Evolutionary conservation across 2,329 filamentous ascomycete genomes (phyloP).

Genomic region (Biscogniauxia mediterranea): DNA sequence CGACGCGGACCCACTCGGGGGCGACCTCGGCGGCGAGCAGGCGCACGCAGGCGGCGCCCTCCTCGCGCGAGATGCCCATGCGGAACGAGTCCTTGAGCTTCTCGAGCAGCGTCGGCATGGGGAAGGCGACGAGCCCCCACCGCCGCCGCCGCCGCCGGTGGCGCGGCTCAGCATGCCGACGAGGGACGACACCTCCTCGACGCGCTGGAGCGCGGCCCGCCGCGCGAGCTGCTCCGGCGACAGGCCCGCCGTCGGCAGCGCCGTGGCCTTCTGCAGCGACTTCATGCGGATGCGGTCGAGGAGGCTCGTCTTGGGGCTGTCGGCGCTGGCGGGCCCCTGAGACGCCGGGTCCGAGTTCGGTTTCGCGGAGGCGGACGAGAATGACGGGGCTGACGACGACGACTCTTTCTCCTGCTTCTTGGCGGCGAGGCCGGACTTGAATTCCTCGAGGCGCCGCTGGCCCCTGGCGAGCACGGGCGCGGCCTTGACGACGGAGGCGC

Average conservation of each 20-base stretch:
- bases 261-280: slow-evolving; percentile 52
- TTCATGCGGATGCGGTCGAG: slow-evolving; percentile 76
- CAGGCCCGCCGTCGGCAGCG: slow-evolving; percentile 42
- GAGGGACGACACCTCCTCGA: slow-evolving; percentile 66
- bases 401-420: slow-evolving; percentile 48
- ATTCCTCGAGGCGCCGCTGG: slow-evolving; percentile 65
- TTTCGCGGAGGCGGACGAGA: neutral
- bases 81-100: slow-evolving; percentile 68
- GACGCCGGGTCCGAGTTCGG: slow-evolving; percentile 33
- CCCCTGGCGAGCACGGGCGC: slow-evolving; percentile 63
- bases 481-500: slow-evolving; percentile 50
- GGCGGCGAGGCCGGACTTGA: slow-evolving; percentile 60
- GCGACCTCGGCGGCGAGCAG: slow-evolving; percentile 54
- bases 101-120: slow-evolving; percentile 60
- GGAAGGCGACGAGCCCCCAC: slow-evolving; percentile 64
- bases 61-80: slow-evolving; percentile 52
- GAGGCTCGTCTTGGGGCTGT: slow-evolving; percentile 60
- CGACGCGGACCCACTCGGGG: slow-evolving; percentile 54
- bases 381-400: slow-evolving; percentile 4
- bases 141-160: slow-evolving; percentile 40
- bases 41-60: slow-evolving; percentile 49
- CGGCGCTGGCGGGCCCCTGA: slow-evolving; percentile 34
- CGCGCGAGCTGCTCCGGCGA: slow-evolving; percentile 57
- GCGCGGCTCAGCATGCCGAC: slow-evolving; percentile 62
- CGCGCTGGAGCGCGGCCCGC: slow-evolving; percentile 63